Percentiles rank a stretch among this genome's conserved stretches.
phyloP scores from a whole-genome alignment of 371 early-diverging fungal species.

The Neoconidiobolus thromboides region DNA sequence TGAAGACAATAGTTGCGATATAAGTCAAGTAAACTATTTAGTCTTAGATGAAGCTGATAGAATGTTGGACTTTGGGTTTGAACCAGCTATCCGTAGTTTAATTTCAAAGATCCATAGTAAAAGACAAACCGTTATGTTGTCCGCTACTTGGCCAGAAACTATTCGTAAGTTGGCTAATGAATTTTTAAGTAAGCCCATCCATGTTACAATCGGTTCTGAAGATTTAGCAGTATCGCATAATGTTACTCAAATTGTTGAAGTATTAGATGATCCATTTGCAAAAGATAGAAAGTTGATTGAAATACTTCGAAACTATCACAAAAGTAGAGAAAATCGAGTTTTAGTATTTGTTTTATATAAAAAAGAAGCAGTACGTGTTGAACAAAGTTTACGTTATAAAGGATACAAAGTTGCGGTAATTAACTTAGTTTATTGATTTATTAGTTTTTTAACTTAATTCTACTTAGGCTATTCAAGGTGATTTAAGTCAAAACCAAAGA shows the following conservation, averaged over 20 bases:
- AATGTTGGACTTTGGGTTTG: slow-evolving; percentile 87
- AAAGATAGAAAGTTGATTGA: slow-evolving; percentile 67
- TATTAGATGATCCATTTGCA: slow-evolving; percentile 46
- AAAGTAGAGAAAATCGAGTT: slow-evolving; percentile 52
- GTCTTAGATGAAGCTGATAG: slow-evolving; percentile 94
- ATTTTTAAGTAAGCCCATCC: slow-evolving; percentile 68
- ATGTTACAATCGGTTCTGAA: slow-evolving; percentile 81
- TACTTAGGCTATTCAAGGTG: slow-evolving; percentile 55
- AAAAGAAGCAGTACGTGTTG: slow-evolving; percentile 77
- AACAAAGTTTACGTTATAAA: slow-evolving; percentile 36
- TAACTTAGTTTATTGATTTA: not conserved
- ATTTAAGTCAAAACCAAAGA: slow-evolving; percentile 52
- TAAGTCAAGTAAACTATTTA: slow-evolving; percentile 52
- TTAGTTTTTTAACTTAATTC: not conserved
- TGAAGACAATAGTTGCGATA: slow-evolving; percentile 47
- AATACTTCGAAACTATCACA: slow-evolving; percentile 66
- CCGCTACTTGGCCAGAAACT: slow-evolving; percentile 51
- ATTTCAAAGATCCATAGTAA: slow-evolving; percentile 28
- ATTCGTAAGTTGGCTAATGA: slow-evolving; percentile 70
- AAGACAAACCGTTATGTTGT: slow-evolving; percentile 82
- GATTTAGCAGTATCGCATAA: slow-evolving; percentile 80
- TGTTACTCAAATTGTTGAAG: slow-evolving; percentile 87
- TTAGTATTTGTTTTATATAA: slow-evolving; percentile 86
- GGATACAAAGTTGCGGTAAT: slow-evolving; percentile 52
- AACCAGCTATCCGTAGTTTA: slow-evolving; percentile 69